phyloP scores from a whole-genome alignment of 1,139 yeast species.

The Yamadazyma friedrichii region DNA sequence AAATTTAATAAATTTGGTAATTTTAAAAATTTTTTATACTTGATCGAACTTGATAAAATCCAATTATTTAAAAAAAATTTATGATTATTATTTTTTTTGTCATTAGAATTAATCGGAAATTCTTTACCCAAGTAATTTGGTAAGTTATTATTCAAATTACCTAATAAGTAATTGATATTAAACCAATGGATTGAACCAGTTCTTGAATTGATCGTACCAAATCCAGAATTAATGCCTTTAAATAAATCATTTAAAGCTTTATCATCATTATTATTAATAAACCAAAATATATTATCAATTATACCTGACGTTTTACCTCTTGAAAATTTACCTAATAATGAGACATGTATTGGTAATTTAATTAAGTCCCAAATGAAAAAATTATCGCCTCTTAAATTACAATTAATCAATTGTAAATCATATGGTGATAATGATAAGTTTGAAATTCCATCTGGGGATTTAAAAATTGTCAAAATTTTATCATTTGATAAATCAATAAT shows the following conservation, averaged over 20 bases:
- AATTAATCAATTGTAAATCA: constrained; percentile 59
- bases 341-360: constrained; percentile 49
- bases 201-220: constrained; percentile 55
- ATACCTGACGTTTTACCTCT: constrained; percentile 66
- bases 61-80: constrained; percentile 32
- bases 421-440: constrained; percentile 60
- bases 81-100: constrained; percentile 3
- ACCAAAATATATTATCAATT: constrained; percentile 56
- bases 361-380: constrained; percentile 66
- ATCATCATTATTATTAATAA: constrained; percentile 25
- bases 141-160: constrained; percentile 28
- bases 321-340: constrained; percentile 56
- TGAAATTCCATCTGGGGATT: constrained; percentile 64
- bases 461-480: constrained; percentile 48
- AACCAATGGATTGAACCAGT: constrained; percentile 70
- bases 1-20: constrained; percentile 26
- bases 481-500: constrained; percentile 49
- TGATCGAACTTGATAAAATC: constrained; percentile 32
- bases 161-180: constrained; percentile 40
- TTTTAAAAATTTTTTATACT: constrained; percentile 31
- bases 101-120: constrained; percentile 9
- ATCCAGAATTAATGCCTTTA: constrained; percentile 37
- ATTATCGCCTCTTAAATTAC: constrained; percentile 59
- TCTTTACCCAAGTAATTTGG: constrained; percentile 19
- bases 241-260: constrained; percentile 12